phyloP scores from a whole-genome alignment of 2,329 filamentous ascomycete genomes.

The Ophiocordyceps sinensis region DNA sequence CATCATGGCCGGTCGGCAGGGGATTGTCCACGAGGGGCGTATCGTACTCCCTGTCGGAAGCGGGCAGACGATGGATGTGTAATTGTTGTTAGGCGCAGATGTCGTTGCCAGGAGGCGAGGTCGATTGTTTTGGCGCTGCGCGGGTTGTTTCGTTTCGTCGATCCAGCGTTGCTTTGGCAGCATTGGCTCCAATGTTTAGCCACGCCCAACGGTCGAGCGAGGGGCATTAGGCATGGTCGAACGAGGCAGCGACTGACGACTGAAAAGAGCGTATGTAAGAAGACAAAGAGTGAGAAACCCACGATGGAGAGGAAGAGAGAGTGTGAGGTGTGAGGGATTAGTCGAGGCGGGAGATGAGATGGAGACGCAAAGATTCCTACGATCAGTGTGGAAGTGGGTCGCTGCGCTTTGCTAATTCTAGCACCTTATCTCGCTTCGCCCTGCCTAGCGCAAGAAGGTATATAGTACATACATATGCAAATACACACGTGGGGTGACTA shows the following conservation, averaged over 20 bases:
- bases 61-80: background rate
- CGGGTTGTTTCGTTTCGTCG: conserved; percentile 3
- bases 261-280: conserved; percentile 1
- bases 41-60: background rate
- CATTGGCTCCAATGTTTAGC: conserved; percentile 3
- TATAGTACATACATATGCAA: too few species aligned
- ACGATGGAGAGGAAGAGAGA: background rate
- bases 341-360: too few species aligned
- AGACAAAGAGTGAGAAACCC: background rate
- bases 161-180: background rate
- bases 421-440: background rate
- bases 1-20: conserved; percentile 2
- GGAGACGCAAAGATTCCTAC: too few species aligned
- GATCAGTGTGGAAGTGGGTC: too few species aligned
- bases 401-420: background rate
- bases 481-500: too few species aligned
- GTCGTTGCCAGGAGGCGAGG: background rate
- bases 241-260: conserved; percentile 1
- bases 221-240: conserved; percentile 8
- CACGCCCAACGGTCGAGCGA: conserved; percentile 3
- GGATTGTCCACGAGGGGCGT: background rate
- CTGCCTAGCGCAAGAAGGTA: too few species aligned
- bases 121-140: background rate
- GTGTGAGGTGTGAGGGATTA: too few species aligned
- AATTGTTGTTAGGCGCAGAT: background rate